A percentile compares a stretch with the other conserved stretches of the same genome.
phyloP scores from a whole-genome alignment of 305 asterid genomes.

The Nicotiana rustica region DNA sequence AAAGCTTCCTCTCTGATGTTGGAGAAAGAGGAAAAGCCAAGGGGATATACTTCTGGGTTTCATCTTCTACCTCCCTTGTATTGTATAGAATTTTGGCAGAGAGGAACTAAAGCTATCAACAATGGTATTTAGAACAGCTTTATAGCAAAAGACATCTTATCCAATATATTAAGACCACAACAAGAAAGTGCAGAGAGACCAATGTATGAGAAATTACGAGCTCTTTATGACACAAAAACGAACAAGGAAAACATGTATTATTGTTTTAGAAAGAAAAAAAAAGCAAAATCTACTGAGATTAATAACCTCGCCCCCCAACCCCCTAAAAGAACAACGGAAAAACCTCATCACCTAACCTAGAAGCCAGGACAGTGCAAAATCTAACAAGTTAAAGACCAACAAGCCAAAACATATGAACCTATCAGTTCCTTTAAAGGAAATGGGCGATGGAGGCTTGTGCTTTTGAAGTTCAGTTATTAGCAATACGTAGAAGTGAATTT shows the following conservation, averaged over 20 bases:
- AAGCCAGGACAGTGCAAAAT: not conserved
- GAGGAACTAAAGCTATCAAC: no score
- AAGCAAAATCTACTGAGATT: not conserved
- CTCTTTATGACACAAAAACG: not conserved
- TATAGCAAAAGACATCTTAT: not conserved
- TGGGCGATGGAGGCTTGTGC: not conserved
- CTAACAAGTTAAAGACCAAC: conserved; percentile 22
- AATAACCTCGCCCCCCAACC: no score
- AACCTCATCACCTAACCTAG: not conserved
- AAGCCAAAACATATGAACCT: not conserved
- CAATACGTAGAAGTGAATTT: not conserved
- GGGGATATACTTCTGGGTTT: no score
- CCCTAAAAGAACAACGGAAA: not conserved
- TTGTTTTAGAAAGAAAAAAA: not conserved
- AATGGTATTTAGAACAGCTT: not conserved
- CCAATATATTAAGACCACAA: not conserved
- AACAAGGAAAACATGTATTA: not conserved
- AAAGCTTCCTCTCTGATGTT: no score
- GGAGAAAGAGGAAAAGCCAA: no score
- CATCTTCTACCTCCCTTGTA: no score
- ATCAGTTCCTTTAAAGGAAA: not conserved
- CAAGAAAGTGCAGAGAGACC: not conserved
- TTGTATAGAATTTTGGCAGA: no score
- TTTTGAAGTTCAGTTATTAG: not conserved
- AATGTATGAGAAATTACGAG: conserved; percentile 13